phyloP scores from a whole-genome alignment of 2,329 filamentous ascomycete genomes.

The Alternaria triticimaculans region DNA sequence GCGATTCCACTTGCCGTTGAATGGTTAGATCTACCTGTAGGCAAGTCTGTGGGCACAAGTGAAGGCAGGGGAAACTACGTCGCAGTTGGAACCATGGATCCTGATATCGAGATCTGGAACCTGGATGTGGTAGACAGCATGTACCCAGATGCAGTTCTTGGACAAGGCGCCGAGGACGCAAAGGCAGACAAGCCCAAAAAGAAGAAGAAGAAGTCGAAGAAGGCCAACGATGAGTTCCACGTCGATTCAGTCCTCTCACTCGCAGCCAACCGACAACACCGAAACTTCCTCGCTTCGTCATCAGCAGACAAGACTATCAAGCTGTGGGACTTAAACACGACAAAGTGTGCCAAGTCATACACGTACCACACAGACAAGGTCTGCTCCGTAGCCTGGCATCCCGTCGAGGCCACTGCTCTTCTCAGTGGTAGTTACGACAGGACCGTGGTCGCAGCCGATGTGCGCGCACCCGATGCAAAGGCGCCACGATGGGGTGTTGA shows the following conservation, averaged over 20 bases:
- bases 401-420: constrained; percentile 82
- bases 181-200: constrained; percentile 71
- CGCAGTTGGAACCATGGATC: constrained; percentile 95
- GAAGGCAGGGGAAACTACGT: constrained; percentile 85
- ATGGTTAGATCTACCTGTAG: constrained; percentile 92
- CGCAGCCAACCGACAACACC: constrained; percentile 89
- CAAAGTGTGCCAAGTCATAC: constrained; percentile 95
- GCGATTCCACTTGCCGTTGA: constrained; percentile 95
- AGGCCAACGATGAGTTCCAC: constrained; percentile 89
- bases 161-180: constrained; percentile 64
- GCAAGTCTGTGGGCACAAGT: constrained; percentile 61
- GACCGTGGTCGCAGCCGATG: constrained; percentile 92
- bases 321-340: constrained; percentile 93
- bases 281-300: constrained; percentile 90
- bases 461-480: constrained; percentile 87
- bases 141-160: constrained; percentile 96
- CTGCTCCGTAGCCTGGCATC: constrained; percentile 94
- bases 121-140: constrained; percentile 95
- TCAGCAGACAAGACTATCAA: constrained; percentile 98
- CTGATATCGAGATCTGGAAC: constrained; percentile 98
- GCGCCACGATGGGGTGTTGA: constrained; percentile 90
- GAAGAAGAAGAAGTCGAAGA: constrained; percentile 89
- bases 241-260: constrained; percentile 92
- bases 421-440: constrained; percentile 95
- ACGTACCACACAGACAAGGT: constrained; percentile 97